Conservation (phyloP, 1,139 yeast genomes). For the Taphrina wiesneri region DNA sequence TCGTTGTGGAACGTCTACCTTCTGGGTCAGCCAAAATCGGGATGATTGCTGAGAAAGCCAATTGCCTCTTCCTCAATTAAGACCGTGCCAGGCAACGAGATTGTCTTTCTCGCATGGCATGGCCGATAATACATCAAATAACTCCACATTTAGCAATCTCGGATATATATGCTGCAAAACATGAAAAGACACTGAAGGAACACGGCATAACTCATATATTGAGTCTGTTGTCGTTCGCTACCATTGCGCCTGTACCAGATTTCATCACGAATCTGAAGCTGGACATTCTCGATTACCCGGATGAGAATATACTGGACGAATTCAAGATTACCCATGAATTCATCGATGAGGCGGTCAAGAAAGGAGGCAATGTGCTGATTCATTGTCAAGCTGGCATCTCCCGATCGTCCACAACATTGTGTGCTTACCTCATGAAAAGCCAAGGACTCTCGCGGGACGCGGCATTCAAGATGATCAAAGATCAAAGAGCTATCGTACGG, state of each 20-base stretch:
- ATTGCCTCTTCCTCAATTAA: no score
- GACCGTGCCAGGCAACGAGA: no score
- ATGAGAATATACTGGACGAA: constrained; percentile 58
- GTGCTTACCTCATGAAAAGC: constrained; percentile 30
- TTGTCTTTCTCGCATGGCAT: no score
- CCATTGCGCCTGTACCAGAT: constrained; percentile 20
- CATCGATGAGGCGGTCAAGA: constrained; percentile 23
- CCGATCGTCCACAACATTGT: constrained; percentile 26
- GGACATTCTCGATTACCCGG: constrained; percentile 43
- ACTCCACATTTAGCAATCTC: constrained; percentile 21
- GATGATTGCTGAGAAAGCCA: no score
- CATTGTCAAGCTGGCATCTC: constrained; percentile 33
- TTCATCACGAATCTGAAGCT: constrained; percentile 37
- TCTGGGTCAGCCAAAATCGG: no score
- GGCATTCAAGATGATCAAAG: constrained; percentile 21
- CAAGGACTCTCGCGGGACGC: constrained; percentile 17
- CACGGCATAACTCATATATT: constrained; percentile 28
- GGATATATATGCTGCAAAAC: constrained; percentile 25
- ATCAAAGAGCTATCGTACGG: constrained; percentile 4
- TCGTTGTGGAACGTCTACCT: no score
- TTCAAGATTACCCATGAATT: constrained; percentile 53
- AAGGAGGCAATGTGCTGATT: constrained; percentile 26
- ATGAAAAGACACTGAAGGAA: constrained; percentile 13
- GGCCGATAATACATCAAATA: constrained; percentile 18
- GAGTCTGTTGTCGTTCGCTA: constrained; percentile 20